Evolutionary conservation across 768 basidiomycete genomes (phyloP), one percentile per base, ranked within the genome.

Genomic region (Boletus subparvulus): DNA sequence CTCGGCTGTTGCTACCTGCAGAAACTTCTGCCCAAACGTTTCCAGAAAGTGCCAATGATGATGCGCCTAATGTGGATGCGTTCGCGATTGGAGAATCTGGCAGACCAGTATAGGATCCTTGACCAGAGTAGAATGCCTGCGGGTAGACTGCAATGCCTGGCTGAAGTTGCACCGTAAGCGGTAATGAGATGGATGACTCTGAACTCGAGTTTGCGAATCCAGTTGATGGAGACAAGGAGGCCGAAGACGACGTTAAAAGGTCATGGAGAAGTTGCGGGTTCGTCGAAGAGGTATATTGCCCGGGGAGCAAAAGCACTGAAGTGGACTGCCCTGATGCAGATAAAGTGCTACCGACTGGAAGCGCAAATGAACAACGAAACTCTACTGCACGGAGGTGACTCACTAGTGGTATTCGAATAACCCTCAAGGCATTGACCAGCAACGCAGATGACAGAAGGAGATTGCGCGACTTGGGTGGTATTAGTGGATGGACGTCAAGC

Each of bases 371-470:
- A 21, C 19, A 43, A 36, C 10, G 24, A 62, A 52, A 61, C 47
- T 43, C n/a, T 28, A 41, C 41, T 6, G 21, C 35, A 50, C 4
- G 39, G 54, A 19, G 16, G 28, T 35, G 55, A 85, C 88, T 75
- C 65, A 82, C 80, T 68, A 37, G 88, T 87, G 24, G 79, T 82
- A 67, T 92, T 92, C 33, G 88, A 83, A 73, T 74, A 82, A 55
- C 91, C 91, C 71, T 91, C 80, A 54, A 92, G 74, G 77, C 91
- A 92, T 87, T 93, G 90, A 63, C 90, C 90, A 69, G 90, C 87
- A 88, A 90, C 77, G 79, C 90, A 92, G 59, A 93, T 78, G 54
- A 92, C 84, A 65, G 85, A 72, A 56, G 76, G 70, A 62, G 80
- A 77, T 70, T 86, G 83, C 56, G 86, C 85, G 68, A 77, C 82